Evolutionary conservation across 2,329 filamentous ascomycete species (phyloP), one percentile per base, ranked within the genome.

Genomic region (Penicillium psychrosexuale): DNA sequence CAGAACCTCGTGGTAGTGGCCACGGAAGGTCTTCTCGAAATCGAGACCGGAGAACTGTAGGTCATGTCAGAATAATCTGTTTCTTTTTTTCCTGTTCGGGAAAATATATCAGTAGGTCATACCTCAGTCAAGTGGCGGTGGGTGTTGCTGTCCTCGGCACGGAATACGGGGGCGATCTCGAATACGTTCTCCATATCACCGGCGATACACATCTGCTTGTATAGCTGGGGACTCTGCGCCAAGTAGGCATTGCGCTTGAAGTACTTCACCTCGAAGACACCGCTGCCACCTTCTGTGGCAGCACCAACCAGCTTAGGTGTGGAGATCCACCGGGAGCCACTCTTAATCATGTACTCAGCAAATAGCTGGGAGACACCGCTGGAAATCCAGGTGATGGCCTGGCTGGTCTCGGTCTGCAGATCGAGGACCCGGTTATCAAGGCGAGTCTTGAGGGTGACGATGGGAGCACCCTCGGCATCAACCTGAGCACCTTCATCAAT

Each of bases 391-490:
- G 93, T 93, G 68, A 91, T 91, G 56, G 92, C 91, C 72, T 95
- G 90, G 76, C 94, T 95, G 59, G 95, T 88, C 59, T 91, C 90
- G 1, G 91, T 90, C 54, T 94, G 87, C 70, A 97, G 89, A 77
- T 97, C 92, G 78, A 99, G 89, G 49, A 90, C 90, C 57, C 90
- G 86, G 81, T 97, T 96, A 80, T 96, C 89, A 47, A 97, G 83
- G 64, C 93, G 86, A 1, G 91, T 95, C 69, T 86, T 85, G 72
- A 97, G 84, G 57, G 84, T 88, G 30, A 95, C 92, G 49, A 89
- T 82, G 1, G 92, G 90, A 47, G 78, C 71, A 38, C 77, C 78
- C 30, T 78, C 77, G 9, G 79, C 77, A 56, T 82, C 81, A 51
- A 79, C 75, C 57, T 78, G 72, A 40, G 66, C 66, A 47, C 77